These are phyloP conservation scores for Plasmodium malariae DNA, from an alignment of 169 alveolate genomes.

Conservation along the genomic window DNA sequence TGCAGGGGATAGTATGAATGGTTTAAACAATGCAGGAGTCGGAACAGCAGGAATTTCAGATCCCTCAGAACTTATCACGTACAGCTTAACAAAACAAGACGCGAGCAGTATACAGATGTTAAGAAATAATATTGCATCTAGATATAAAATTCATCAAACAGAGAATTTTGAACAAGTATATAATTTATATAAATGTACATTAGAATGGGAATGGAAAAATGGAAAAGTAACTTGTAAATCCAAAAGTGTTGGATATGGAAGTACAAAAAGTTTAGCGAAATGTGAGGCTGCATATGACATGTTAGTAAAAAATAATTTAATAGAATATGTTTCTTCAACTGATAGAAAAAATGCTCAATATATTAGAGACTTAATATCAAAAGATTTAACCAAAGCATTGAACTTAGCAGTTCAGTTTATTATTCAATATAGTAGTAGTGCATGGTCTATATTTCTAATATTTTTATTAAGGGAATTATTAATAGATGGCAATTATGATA, in stretches of 20 bases:
- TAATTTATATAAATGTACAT: slow-evolving; percentile 67
- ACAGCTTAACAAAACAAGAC: slow-evolving; percentile 70
- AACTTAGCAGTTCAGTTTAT: slow-evolving; percentile 65
- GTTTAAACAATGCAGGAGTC: neutral
- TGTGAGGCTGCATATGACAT: slow-evolving; percentile 77
- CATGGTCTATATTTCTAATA: slow-evolving; percentile 71
- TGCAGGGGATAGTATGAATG: slow-evolving; percentile 7
- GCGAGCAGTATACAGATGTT: slow-evolving; percentile 73
- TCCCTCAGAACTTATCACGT: slow-evolving; percentile 43
- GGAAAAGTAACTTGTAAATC: slow-evolving; percentile 66
- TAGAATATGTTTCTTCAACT: slow-evolving; percentile 68
- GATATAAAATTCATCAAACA: slow-evolving; percentile 72
- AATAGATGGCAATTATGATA: slow-evolving; percentile 71
- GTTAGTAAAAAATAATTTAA: slow-evolving; percentile 69
- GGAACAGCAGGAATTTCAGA: slow-evolving; percentile 28
- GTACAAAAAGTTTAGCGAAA: slow-evolving; percentile 68
- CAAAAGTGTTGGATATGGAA: slow-evolving; percentile 76
- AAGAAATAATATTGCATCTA: slow-evolving; percentile 73
- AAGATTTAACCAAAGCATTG: slow-evolving; percentile 59
- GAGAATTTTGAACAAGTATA: slow-evolving; percentile 71
- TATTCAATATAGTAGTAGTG: slow-evolving; percentile 73
- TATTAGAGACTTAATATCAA: slow-evolving; percentile 68
- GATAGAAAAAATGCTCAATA: slow-evolving; percentile 75
- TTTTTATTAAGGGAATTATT: slow-evolving; percentile 54
- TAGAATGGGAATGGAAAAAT: slow-evolving; percentile 77